Percentiles rank a stretch among this genome's conserved stretches.
These are phyloP conservation scores for Castanopsis chinensis DNA, from an alignment of 306 rosid species.

Conservation along the genomic window DNA sequence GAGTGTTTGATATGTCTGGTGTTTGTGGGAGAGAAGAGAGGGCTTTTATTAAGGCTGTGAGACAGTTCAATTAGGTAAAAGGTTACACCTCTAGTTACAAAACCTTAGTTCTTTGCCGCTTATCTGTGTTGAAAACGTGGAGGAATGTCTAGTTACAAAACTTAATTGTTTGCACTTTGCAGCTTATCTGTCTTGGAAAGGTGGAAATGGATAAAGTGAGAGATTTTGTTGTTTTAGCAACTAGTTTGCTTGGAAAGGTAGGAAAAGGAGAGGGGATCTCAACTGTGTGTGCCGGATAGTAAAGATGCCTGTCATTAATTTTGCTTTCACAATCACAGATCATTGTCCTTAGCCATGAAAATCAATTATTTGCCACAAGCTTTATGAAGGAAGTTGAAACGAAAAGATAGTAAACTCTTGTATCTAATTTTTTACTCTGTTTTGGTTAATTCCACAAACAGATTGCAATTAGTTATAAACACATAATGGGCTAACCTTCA, in stretches of 20 bases:
- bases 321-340: too few species aligned
- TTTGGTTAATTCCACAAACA: too few species aligned
- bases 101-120: conserved; percentile 27
- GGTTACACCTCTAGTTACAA: conserved; percentile 11
- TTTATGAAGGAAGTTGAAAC: too few species aligned
- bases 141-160: conserved; percentile 13
- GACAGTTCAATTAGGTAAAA: conserved; percentile 22
- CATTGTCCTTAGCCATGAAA: too few species aligned
- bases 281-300: too few species aligned
- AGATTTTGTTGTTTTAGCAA: conserved; percentile 18
- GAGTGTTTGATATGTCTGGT: not conserved
- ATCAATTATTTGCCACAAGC: too few species aligned
- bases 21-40: conserved; percentile 24
- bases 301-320: too few species aligned
- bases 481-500: too few species aligned
- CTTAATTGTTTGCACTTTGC: not conserved
- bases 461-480: too few species aligned
- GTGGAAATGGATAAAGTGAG: conserved; percentile 31
- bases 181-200: conserved; percentile 22
- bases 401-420: too few species aligned
- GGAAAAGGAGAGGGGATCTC: conserved; percentile 13
- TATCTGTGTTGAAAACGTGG: conserved; percentile 39
- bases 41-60: conserved; percentile 34
- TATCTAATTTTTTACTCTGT: too few species aligned
- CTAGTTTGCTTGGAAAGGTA: conserved; percentile 22